Evolutionary conservation across 768 basidiomycete species (phyloP), one percentile per base, ranked within the genome.

Genomic region (Amanita inopinata): DNA sequence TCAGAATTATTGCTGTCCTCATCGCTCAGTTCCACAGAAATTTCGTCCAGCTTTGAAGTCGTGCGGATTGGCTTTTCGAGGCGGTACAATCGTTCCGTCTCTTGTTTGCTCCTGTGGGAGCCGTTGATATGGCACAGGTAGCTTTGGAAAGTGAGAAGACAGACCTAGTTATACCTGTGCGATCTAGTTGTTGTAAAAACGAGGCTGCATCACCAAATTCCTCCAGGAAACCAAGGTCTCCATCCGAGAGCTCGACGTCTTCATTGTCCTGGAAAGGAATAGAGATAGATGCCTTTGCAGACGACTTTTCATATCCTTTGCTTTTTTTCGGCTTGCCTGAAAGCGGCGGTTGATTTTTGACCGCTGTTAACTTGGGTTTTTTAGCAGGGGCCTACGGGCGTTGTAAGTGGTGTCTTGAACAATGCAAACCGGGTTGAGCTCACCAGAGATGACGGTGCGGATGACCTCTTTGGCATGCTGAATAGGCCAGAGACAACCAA

Each of bases 61-160:
- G 61, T 65, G 46, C 67, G 60, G 44, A 68, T 51, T 15, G 81
- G 77, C 57, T 81, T 88, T 46, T 72, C 63, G 22, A 86, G 59
- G 43, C 69, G 75, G 55, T 79, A 82, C 45, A 92, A 58, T 40
- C 83, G 70, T 41, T 80, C 69, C 0, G 78, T 85, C 59, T 87
- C 89, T 51, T 82, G 85, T 61, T 88, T 88, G 54, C 86, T 91
- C 77, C 87, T 93, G 46, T 14, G 15, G 32, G n/a, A n/a, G n/a
- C n/a, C n/a, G 3, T 6, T 10, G 20, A 30, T 34, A 14, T 6
- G 24, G 19, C 8, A 23, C 3, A 15, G 25, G 15, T 25, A 14
- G 14, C 15, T 10, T 5, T 22, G 10, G 32, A 27, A 6, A 3
- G 7, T 12, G 18, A 9, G 10, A 12, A 38, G 49, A 61, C 74